Evolutionary conservation across 2,329 filamentous ascomycete species (phyloP).

Genomic region (Pseudogymnoascus sp.): DNA sequence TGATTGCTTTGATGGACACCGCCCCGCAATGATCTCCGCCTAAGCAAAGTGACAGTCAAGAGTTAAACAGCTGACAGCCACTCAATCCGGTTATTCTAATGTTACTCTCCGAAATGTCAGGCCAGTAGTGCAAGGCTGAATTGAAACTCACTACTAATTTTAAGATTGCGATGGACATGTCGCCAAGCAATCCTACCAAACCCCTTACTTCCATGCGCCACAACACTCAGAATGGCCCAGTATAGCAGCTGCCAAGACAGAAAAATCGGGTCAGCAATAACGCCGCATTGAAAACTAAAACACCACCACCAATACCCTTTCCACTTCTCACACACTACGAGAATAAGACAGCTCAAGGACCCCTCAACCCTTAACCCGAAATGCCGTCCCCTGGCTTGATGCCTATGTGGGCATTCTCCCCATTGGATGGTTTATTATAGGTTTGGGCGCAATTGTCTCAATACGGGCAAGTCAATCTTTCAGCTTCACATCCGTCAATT

Average conservation of each 20-base stretch:
- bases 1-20: background rate
- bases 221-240: background rate
- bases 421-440: conserved; percentile 2
- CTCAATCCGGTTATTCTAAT: background rate
- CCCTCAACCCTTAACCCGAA: background rate
- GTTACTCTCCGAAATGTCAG: background rate
- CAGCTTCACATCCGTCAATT: conserved; percentile 2
- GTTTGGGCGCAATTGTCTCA: background rate
- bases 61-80: background rate
- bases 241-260: background rate
- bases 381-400: background rate
- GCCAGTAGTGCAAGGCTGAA: background rate
- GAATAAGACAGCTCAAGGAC: conserved; percentile 1
- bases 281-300: conserved; percentile 1
- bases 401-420: background rate
- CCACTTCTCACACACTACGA: background rate
- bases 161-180: conserved; percentile 6
- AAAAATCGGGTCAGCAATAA: background rate
- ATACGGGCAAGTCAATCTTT: background rate
- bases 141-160: background rate
- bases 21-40: background rate
- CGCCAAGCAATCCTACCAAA: background rate
- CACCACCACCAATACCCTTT: background rate
- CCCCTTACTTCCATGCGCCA: background rate
- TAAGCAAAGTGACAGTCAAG: background rate